Base-by-base conservation (phyloP, 2,329 filamentous ascomycete species). In the Trichophyton benhamiae region DNA sequence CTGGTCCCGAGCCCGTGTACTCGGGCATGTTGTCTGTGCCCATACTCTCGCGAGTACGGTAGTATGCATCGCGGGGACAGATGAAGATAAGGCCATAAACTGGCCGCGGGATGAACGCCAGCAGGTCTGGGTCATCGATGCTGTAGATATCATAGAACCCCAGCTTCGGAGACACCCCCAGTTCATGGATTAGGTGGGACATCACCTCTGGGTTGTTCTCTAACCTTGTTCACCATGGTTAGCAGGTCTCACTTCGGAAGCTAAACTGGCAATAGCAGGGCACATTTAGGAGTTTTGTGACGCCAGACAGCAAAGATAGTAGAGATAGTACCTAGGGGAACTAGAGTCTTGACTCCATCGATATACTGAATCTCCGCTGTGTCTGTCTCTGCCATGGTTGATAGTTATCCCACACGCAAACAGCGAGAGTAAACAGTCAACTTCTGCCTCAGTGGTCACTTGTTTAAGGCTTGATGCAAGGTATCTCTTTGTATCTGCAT, bases 141-240 rank as follows among this genome's bases (percentile, higher is more conserved):
- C 76, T 79, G 70, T 80, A 79, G 64, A 83, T 68, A 66, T 84
- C 82, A 67, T 81, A 75, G 69, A 83, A 83, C 41, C 70, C 71
- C 36, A 83, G 75, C 36, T 73, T 64, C 2, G 70, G 65, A 2
- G 77, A 75, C 36, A 83, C 69, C 13, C 79, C 79, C 0, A 84
- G 76, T n/a, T 73, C 71, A 61, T 74, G 72, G 41, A 78, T 75
- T 25, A 84, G 76, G 48, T 74, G 70, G 49, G 75, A 77, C 71
- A 83, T 78, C 15, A 83, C 79, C 48, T 77, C 72, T 3, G 82
- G 81, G 66, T 83, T 83, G 72, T 83, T 83, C 64, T 84, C 80
- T 71, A 69, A 65, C 4, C 65, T 67, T 48, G 69, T 66, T 17
- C 55, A 36, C 5, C 38, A 33, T 22, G 17, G 63, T 64, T 61